Conservation (phyloP, 257 asterid species). For the Ajuga chamaepitys region DNA sequence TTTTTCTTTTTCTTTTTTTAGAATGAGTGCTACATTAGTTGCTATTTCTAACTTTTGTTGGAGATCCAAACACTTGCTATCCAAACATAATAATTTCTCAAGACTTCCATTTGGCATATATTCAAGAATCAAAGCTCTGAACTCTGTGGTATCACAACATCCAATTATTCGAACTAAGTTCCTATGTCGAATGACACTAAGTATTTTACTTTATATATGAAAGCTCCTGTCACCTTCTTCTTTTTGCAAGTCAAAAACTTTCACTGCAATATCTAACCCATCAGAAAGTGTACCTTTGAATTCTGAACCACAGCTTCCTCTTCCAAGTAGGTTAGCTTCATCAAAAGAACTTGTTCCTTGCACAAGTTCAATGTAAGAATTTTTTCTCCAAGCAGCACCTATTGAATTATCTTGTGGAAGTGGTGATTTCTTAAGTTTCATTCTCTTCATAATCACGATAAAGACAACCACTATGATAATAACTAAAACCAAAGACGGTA, state of each 20-base stretch:
- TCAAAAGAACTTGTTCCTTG: too few species aligned
- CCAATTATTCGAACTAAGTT: background rate
- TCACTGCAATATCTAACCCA: background rate
- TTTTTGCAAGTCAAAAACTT: slow-evolving; percentile 2
- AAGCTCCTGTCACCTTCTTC: background rate
- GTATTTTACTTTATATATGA: background rate
- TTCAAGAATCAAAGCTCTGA: slow-evolving; percentile 12
- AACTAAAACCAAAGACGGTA: background rate
- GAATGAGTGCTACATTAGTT: background rate
- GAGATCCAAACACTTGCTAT: background rate
- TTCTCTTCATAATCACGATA: background rate
- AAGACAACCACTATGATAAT: background rate
- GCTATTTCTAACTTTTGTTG: background rate
- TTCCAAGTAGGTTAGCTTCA: slow-evolving; percentile 13
- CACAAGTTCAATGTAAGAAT: background rate
- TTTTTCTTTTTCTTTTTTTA: too few species aligned
- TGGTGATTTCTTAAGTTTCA: background rate
- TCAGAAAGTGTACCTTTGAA: background rate
- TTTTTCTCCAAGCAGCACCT: background rate
- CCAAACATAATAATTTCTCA: background rate
- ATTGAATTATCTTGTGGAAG: background rate
- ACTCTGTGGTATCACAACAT: background rate
- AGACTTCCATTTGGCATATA: slow-evolving; percentile 6
- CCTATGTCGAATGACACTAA: slow-evolving; percentile 5
- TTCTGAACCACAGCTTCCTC: background rate